phyloP scores from a whole-genome alignment of 179 eudicot genomes.

The Beta corolliflora region DNA sequence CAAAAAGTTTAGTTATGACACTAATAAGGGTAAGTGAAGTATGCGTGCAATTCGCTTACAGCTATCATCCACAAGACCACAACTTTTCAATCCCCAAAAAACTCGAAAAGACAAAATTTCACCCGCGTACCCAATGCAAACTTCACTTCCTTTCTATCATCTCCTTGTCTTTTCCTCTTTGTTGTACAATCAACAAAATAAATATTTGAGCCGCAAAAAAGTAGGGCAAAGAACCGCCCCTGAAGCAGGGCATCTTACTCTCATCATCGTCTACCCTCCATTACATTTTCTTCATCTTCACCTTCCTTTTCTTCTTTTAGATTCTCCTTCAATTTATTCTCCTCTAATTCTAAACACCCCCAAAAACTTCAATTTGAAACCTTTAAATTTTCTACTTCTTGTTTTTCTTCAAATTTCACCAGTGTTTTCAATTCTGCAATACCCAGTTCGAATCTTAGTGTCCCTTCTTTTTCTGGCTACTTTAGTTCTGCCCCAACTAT shows the following conservation, averaged over 20 bases:
- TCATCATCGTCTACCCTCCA: constrained; percentile 25
- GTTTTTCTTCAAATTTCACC: constrained; percentile 2
- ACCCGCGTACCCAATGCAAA: no score
- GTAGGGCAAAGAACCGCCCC: no score
- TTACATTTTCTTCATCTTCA: constrained; percentile 6
- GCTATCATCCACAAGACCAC: no score
- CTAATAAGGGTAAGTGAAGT: no score
- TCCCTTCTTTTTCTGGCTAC: constrained; percentile 16
- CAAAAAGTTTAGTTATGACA: no score
- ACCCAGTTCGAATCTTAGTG: constrained; percentile 30
- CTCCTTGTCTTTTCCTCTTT: no score
- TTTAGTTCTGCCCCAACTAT: constrained; percentile 29
- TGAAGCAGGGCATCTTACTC: constrained; percentile 25
- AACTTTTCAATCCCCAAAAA: no score
- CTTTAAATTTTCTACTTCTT: constrained; percentile 5
- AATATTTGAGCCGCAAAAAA: no score
- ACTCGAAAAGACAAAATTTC: no score
- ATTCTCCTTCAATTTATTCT: constrained; percentile 25
- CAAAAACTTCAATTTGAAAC: constrained; percentile 17
- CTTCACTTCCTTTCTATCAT: no score
- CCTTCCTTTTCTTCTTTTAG: constrained; percentile 16
- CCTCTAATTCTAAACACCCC: constrained; percentile 10
- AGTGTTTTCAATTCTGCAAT: not conserved
- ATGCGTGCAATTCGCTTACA: no score
- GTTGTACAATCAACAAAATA: no score